A percentile compares a stretch with the other conserved stretches of the same genome.
Evolutionary conservation across 2,329 filamentous ascomycete genomes (phyloP).

Genomic region (Neofusicoccum parvum): DNA sequence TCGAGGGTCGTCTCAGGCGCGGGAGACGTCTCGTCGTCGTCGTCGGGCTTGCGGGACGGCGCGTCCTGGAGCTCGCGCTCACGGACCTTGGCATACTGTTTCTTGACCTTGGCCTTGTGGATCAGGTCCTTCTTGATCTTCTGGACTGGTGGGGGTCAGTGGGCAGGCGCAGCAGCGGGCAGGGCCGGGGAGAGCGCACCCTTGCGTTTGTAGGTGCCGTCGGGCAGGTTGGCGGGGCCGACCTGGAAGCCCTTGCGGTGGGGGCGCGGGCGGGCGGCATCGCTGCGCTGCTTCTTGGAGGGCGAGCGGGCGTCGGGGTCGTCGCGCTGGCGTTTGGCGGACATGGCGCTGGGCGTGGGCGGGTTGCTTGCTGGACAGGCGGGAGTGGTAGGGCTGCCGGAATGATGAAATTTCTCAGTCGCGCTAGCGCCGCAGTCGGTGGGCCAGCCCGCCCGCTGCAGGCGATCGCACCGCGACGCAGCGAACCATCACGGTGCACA

Average conservation of each 20-base stretch:
- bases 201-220: slow-evolving; percentile 86
- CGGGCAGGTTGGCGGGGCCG: slow-evolving; percentile 86
- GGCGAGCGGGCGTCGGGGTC: slow-evolving; percentile 40
- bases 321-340: slow-evolving; percentile 60
- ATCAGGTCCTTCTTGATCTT: slow-evolving; percentile 91
- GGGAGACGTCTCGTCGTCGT: slow-evolving; percentile 32
- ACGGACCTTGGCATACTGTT: slow-evolving; percentile 87
- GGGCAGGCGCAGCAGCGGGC: not conserved
- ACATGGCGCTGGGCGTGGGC: slow-evolving; percentile 48
- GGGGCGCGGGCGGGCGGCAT: not conserved
- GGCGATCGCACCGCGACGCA: not conserved
- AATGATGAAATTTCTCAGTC: slow-evolving; percentile 9
- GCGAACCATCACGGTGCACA: not conserved
- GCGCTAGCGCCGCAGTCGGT: not conserved
- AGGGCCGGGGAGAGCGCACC: slow-evolving; percentile 43
- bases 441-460: not conserved
- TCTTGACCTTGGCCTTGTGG: slow-evolving; percentile 89
- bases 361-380: slow-evolving; percentile 19
- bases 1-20: slow-evolving; percentile 46
- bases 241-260: slow-evolving; percentile 75
- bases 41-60: slow-evolving; percentile 36
- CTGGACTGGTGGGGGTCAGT: slow-evolving; percentile 58
- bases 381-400: not conserved
- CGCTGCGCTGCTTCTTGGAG: slow-evolving; percentile 47
- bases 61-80: slow-evolving; percentile 44